Evolutionary conservation across 192 early-diverging fungal species (phyloP).

Genomic region (Coemansia sp.): DNA sequence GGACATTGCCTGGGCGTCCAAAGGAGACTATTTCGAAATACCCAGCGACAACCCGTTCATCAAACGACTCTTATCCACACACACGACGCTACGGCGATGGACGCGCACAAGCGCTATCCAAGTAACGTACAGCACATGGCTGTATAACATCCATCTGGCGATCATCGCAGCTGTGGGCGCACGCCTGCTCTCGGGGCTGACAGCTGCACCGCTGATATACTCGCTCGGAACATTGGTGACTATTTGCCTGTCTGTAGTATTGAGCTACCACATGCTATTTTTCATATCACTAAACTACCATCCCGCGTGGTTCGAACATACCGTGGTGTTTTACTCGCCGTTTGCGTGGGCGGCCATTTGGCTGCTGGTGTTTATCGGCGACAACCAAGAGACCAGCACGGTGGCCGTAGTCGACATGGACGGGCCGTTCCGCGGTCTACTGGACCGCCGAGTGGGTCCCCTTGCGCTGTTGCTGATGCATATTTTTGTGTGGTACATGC

Average conservation of each 20-base stretch:
- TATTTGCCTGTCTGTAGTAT: constrained; percentile 33
- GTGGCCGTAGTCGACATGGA: constrained; percentile 4
- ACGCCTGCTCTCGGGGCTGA: constrained; percentile 34
- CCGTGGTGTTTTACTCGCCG: constrained; percentile 45
- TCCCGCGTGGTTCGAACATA: constrained; percentile 36
- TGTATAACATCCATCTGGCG: constrained; percentile 32
- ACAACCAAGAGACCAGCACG: constrained; percentile 14
- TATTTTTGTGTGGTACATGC: constrained; percentile 50
- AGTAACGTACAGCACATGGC: constrained; percentile 47
- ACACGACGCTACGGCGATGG: constrained; percentile 25
- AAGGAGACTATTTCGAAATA: constrained; percentile 32
- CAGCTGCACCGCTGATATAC: constrained; percentile 30
- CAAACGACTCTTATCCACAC: constrained; percentile 24
- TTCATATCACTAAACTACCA: constrained; percentile 39
- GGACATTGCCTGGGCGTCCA: constrained; percentile 15
- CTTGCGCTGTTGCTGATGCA: constrained; percentile 39
- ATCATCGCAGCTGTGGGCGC: constrained; percentile 27
- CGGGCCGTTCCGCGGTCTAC: constrained; percentile 18
- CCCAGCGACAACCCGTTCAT: constrained; percentile 26
- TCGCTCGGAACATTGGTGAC: constrained; percentile 39
- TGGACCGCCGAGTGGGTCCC: constrained; percentile 37
- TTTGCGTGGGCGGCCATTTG: constrained; percentile 52
- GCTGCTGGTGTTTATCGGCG: constrained; percentile 40
- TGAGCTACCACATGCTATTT: constrained; percentile 42
- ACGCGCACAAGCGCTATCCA: constrained; percentile 32